These are phyloP conservation scores for Boletus bicolor DNA, from an alignment of 768 basidiomycete genomes.

Conservation along the genomic window DNA sequence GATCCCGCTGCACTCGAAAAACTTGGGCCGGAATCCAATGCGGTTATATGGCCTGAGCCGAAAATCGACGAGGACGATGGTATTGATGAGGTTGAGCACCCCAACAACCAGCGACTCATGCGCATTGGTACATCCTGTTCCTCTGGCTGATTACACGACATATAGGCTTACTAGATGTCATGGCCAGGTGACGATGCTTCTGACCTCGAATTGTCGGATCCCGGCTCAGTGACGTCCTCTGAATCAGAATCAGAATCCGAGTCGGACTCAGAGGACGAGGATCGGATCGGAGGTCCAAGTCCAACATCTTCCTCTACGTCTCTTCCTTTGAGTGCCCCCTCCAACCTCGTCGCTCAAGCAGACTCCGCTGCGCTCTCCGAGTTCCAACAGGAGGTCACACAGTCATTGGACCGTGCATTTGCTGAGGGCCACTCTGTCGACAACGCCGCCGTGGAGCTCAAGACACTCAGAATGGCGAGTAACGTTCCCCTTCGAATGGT, in stretches of 20 bases:
- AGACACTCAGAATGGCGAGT: slow-evolving; percentile 94
- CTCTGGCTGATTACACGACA: not conserved
- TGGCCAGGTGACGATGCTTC: slow-evolving; percentile 52
- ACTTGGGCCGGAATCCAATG: slow-evolving; percentile 72
- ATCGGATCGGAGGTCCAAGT: slow-evolving; percentile 34
- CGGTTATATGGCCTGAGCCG: slow-evolving; percentile 77
- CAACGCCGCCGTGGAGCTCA: slow-evolving; percentile 90
- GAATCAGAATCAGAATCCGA: slow-evolving; percentile 45
- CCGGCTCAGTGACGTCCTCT: slow-evolving; percentile 52
- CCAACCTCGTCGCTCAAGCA: slow-evolving; percentile 36
- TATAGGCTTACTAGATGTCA: slow-evolving; percentile 1
- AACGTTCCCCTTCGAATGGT: slow-evolving; percentile 88
- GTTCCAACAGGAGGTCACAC: slow-evolving; percentile 72
- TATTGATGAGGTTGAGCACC: slow-evolving; percentile 54
- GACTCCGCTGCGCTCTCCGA: slow-evolving; percentile 56
- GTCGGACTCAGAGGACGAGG: slow-evolving; percentile 39
- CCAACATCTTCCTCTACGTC: slow-evolving; percentile 49
- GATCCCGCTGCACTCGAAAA: slow-evolving; percentile 38
- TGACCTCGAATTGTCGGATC: slow-evolving; percentile 62
- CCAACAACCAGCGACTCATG: slow-evolving; percentile 73
- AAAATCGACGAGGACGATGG: slow-evolving; percentile 60
- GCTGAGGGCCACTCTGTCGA: slow-evolving; percentile 88
- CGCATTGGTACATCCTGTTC: slow-evolving; percentile 54
- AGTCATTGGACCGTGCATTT: slow-evolving; percentile 89
- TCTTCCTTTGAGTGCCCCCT: slow-evolving; percentile 39